These are phyloP conservation scores for Lumnitzera racemosa DNA, from an alignment of 345 rosid genomes.

Conservation along the genomic window DNA sequence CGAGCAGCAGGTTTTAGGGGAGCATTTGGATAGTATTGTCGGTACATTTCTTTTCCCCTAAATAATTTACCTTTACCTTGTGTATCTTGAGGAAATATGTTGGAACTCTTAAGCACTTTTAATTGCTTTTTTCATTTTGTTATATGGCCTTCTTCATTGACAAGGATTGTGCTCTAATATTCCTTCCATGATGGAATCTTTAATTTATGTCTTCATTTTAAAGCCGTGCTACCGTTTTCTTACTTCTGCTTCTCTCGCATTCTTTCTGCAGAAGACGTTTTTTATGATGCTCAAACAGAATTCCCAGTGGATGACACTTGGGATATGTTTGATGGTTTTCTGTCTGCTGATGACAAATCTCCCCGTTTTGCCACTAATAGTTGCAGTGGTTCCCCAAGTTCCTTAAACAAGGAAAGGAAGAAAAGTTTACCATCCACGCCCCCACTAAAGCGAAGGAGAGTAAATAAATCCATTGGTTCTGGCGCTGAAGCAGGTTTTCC, in stretches of 20 bases:
- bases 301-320: conserved; percentile 16
- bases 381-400: conserved; percentile 24
- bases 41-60: conserved; percentile 31
- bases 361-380: conserved; percentile 26
- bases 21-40: conserved; percentile 43
- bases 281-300: conserved; percentile 64
- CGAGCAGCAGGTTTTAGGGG: conserved; percentile 45
- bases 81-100: not conserved
- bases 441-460: conserved; percentile 73
- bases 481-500: conserved; percentile 55
- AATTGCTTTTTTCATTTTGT: too few species aligned
- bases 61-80: conserved; percentile 1
- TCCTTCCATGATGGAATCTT: too few species aligned
- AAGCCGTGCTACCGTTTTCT: not conserved
- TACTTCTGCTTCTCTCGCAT: not conserved
- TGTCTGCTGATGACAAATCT: conserved; percentile 25
- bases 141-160: too few species aligned
- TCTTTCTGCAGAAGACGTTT: not conserved
- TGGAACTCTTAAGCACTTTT: not conserved
- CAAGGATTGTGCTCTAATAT: too few species aligned
- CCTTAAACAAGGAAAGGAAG: conserved; percentile 11
- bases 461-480: conserved; percentile 26
- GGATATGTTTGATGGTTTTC: not conserved
- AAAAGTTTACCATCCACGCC: conserved; percentile 55
- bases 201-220: too few species aligned